These are phyloP conservation scores for Ephemerocybe angulata DNA, from an alignment of 768 basidiomycete species.

Conservation along the genomic window DNA sequence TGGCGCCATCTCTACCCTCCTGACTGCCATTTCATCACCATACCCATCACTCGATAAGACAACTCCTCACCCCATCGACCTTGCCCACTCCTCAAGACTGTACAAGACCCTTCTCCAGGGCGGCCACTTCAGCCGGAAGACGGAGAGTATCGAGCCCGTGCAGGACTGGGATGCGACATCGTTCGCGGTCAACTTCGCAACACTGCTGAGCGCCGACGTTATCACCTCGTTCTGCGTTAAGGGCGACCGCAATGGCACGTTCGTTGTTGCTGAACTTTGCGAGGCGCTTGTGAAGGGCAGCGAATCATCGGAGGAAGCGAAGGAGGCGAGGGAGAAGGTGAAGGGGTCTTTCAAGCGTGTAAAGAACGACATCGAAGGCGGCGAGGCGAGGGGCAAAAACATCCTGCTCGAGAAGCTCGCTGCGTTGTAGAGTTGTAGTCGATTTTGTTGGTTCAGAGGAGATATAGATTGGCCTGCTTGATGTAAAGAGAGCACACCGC, in stretches of 20 bases:
- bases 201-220: slow-evolving; percentile 48
- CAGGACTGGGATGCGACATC: slow-evolving; percentile 48
- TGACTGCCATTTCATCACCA: slow-evolving; percentile 50
- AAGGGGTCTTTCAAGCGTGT: slow-evolving; percentile 57
- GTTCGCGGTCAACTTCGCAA: slow-evolving; percentile 60
- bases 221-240: slow-evolving; percentile 52
- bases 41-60: slow-evolving; percentile 53
- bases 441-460: background rate
- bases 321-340: slow-evolving; percentile 40
- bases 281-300: slow-evolving; percentile 44
- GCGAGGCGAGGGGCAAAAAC: slow-evolving; percentile 65
- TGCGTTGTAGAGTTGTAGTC: slow-evolving; percentile 22
- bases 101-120: slow-evolving; percentile 91
- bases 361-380: slow-evolving; percentile 43
- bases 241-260: slow-evolving; percentile 60
- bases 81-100: slow-evolving; percentile 76
- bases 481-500: too few species aligned
- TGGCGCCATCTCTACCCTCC: slow-evolving; percentile 54
- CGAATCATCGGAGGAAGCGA: slow-evolving; percentile 35
- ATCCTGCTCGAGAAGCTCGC: slow-evolving; percentile 61
- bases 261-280: slow-evolving; percentile 71
- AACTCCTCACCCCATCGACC: slow-evolving; percentile 67
- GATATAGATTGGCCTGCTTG: background rate
- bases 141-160: slow-evolving; percentile 46
- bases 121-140: slow-evolving; percentile 75